Conservation (phyloP, 768 basidiomycete species). For the Sarcodon aspratus region DNA sequence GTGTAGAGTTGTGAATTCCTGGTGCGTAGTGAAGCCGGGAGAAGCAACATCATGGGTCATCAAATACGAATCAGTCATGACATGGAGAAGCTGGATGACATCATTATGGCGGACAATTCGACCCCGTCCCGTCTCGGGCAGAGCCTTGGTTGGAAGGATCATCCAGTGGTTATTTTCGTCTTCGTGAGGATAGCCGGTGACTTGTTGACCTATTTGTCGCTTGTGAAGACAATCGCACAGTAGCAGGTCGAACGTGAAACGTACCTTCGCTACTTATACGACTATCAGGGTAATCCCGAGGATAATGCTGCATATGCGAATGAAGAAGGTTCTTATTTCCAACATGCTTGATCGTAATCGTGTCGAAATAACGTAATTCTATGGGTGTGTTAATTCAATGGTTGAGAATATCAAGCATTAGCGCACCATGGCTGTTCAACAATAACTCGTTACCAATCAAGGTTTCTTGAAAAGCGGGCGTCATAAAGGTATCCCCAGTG, state of each 20-base stretch:
- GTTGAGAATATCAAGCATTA: not conserved
- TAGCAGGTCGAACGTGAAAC: not conserved
- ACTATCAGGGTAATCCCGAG: constrained; percentile 89
- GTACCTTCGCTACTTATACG: constrained; percentile 88
- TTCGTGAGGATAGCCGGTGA: constrained; percentile 89
- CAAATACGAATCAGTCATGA: constrained; percentile 71
- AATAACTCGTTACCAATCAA: constrained; percentile 85
- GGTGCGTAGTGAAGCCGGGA: constrained; percentile 93
- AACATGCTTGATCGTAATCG: constrained; percentile 79
- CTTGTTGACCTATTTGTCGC: constrained; percentile 66
- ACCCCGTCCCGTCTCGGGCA: constrained; percentile 89
- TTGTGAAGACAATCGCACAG: not conserved
- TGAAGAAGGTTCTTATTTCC: constrained; percentile 91
- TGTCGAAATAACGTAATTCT: constrained; percentile 95
- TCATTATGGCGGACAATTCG: constrained; percentile 88
- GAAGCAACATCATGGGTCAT: constrained; percentile 97
- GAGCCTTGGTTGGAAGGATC: constrained; percentile 86
- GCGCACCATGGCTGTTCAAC: constrained; percentile 79
- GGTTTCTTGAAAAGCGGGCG: constrained; percentile 96
- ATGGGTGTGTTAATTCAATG: constrained; percentile 2
- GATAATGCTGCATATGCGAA: constrained; percentile 86
- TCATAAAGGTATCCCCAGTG: constrained; percentile 94
- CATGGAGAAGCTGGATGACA: constrained; percentile 79
- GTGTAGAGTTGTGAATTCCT: constrained; percentile 92
- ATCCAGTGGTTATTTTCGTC: constrained; percentile 96